phyloP scores from a whole-genome alignment of 768 basidiomycete species.

The Psilocybe subaeruginosa region DNA sequence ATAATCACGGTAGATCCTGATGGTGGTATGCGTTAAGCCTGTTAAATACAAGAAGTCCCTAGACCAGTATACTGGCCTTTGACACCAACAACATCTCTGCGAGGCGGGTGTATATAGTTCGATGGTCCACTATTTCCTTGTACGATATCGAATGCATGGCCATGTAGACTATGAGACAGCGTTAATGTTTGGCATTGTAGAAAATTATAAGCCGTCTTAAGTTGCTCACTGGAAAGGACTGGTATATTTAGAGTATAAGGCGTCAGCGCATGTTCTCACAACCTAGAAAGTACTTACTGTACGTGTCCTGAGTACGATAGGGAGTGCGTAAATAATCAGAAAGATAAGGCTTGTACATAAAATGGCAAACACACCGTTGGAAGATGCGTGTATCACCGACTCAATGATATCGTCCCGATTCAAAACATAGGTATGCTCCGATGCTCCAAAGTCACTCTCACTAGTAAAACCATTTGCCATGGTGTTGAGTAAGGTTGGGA shows the following conservation, averaged over 20 bases:
- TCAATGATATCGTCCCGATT: neutral
- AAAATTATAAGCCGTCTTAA: neutral
- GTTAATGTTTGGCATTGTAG: too few relatives aligned
- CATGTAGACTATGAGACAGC: neutral
- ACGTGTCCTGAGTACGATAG: neutral
- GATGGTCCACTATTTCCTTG: neutral
- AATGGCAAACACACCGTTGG: neutral
- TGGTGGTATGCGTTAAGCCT: neutral
- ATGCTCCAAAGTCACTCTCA: neutral
- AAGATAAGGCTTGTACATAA: too few relatives aligned
- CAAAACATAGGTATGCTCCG: neutral
- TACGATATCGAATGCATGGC: neutral
- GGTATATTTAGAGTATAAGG: neutral
- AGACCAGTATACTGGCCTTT: neutral
- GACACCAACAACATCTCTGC: neutral
- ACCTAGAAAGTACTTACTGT: neutral
- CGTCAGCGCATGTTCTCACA: too few relatives aligned
- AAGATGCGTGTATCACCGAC: neutral
- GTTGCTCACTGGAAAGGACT: neutral
- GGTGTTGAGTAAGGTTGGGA: neutral
- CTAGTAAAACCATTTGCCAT: neutral
- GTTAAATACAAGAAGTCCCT: neutral
- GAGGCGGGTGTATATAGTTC: neutral
- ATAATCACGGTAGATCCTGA: neutral
- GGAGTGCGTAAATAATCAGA: neutral